A percentile compares a stretch with the other conserved stretches of the same genome.
Evolutionary conservation across 2,329 filamentous ascomycete genomes (phyloP).

Genomic region (Aquanectria penicillioides): DNA sequence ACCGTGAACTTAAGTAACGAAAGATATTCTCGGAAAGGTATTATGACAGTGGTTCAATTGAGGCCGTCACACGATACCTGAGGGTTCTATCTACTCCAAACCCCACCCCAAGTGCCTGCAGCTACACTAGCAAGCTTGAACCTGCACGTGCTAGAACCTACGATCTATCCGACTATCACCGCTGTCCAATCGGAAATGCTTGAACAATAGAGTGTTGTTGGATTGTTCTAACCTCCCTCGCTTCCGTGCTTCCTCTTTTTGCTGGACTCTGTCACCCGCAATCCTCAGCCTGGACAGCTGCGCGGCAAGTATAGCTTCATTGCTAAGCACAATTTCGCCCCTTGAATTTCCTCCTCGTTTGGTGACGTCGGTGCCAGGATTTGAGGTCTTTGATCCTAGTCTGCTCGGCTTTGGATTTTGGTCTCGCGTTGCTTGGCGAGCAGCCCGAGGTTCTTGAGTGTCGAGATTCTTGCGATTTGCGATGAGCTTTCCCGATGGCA

Average conservation of each 20-base stretch:
- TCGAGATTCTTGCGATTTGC: conserved; percentile 16
- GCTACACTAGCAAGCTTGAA: too few relatives aligned
- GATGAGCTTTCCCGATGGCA: conserved; percentile 16
- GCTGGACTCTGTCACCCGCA: conserved; percentile 23
- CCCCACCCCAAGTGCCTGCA: too few relatives aligned
- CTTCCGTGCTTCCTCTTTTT: conserved; percentile 24
- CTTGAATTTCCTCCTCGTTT: not conserved
- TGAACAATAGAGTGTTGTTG: conserved; percentile 25
- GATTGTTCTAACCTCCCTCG: conserved; percentile 26
- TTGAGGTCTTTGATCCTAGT: not conserved
- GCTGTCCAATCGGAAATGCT: conserved; percentile 24
- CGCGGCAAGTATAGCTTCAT: conserved; percentile 28
- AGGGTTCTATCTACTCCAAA: too few relatives aligned
- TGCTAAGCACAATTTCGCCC: conserved; percentile 21
- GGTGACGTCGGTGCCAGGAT: conserved; percentile 6
- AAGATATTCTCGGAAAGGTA: too few relatives aligned
- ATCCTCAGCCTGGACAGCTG: conserved; percentile 27
- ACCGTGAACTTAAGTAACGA: too few relatives aligned
- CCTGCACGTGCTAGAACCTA: too few relatives aligned
- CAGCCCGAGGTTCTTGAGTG: conserved; percentile 12
- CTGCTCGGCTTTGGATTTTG: not conserved
- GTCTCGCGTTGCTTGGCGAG: conserved; percentile 9
- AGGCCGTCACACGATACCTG: too few relatives aligned
- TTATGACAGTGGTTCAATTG: too few relatives aligned
- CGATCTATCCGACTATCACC: conserved; percentile 26